Percentiles rank a stretch among this genome's conserved stretches.
Evolutionary conservation across 345 rosid species (phyloP).

Genomic region (Excoecaria cochinchinensis): DNA sequence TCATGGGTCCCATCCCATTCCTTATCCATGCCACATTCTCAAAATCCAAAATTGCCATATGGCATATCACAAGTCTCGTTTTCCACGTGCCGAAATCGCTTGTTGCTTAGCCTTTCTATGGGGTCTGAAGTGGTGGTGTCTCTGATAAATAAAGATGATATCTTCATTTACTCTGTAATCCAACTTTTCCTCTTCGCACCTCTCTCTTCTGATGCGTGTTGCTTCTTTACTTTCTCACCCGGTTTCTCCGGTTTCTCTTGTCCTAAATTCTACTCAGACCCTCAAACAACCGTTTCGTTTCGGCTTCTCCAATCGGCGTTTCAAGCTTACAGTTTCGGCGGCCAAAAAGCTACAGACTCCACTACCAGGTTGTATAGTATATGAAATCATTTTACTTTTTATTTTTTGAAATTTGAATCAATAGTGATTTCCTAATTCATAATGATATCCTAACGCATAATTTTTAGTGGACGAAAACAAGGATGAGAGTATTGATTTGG

Average conservation of each 20-base stretch:
- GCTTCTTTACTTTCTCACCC: conserved; percentile 32
- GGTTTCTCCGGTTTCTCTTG: conserved; percentile 30
- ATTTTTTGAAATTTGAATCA: background rate
- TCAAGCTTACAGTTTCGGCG: conserved; percentile 26
- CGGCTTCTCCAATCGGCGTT: conserved; percentile 22
- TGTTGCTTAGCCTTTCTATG: too few species aligned
- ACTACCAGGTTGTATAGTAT: conserved; percentile 30
- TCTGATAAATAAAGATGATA: too few species aligned
- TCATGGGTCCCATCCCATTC: too few species aligned
- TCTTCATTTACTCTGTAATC: background rate
- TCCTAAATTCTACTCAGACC: background rate
- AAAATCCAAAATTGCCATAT: too few species aligned
- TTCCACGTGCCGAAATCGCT: too few species aligned
- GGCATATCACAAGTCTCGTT: too few species aligned
- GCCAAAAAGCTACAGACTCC: conserved; percentile 26
- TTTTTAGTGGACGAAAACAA: conserved; percentile 16
- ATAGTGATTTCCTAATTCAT: background rate
- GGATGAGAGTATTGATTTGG: conserved; percentile 38
- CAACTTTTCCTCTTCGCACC: background rate
- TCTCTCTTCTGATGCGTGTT: conserved; percentile 32
- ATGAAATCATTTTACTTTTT: background rate
- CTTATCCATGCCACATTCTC: too few species aligned
- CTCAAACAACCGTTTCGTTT: conserved; percentile 17
- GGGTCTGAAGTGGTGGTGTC: too few species aligned
- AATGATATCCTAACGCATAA: background rate